Evolutionary conservation across 2,329 filamentous ascomycete species (phyloP).

Genomic region (Phialophora expanda): DNA sequence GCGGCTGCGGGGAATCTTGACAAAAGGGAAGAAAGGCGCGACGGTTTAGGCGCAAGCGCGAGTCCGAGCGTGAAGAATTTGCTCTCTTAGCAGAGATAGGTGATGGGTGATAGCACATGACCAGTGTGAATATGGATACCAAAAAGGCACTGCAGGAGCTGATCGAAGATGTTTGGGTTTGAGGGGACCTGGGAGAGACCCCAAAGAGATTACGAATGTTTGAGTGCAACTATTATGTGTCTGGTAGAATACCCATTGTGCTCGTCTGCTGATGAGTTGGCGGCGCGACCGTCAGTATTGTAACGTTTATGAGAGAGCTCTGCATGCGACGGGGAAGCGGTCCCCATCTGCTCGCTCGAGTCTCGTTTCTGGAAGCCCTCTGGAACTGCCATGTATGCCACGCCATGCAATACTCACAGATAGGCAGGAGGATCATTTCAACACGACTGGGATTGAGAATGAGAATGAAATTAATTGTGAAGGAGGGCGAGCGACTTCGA

Average conservation of each 20-base stretch:
- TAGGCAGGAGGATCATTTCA: not conserved
- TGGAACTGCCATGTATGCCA: not conserved
- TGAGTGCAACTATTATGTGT: not conserved
- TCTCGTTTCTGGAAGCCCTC: not conserved
- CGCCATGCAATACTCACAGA: not conserved
- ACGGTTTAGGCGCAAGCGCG: slow-evolving; percentile 70
- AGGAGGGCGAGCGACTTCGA: not conserved
- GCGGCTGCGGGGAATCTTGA: slow-evolving; percentile 33
- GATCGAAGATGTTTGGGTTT: not conserved
- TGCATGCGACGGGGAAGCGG: not conserved
- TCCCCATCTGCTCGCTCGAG: not conserved
- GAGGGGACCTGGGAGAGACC: not conserved
- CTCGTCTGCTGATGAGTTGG: not conserved
- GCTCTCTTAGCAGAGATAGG: slow-evolving; percentile 59
- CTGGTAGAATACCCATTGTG: not conserved
- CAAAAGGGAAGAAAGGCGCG: slow-evolving; percentile 35
- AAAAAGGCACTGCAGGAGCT: not conserved
- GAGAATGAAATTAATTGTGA: too few species aligned
- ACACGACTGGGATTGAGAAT: not conserved
- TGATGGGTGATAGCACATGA: not conserved
- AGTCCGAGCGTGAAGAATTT: slow-evolving; percentile 77
- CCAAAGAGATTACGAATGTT: not conserved
- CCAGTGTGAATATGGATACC: not conserved
- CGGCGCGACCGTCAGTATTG: not conserved
- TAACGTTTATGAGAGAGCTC: not conserved